These are phyloP conservation scores for Hirsutella thompsonii DNA, from an alignment of 2,329 filamentous ascomycete genomes.

Conservation along the genomic window DNA sequence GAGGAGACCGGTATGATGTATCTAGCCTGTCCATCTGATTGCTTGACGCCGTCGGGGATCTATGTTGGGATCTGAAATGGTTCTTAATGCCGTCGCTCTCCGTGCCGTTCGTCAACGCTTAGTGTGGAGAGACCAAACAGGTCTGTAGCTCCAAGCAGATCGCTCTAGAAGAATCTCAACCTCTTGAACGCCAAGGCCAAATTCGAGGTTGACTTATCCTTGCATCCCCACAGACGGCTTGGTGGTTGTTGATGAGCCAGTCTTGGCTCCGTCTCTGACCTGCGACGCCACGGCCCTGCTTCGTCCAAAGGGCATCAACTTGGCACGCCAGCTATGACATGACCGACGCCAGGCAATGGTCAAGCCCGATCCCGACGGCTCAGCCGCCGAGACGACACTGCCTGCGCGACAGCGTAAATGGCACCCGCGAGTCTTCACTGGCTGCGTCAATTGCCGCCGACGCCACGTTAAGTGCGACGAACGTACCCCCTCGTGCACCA, in stretches of 20 bases:
- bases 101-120: too few species aligned
- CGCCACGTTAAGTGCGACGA: conserved; percentile 18
- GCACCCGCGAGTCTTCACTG: conserved; percentile 26
- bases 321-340: conserved; percentile 1
- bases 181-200: too few species aligned
- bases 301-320: not conserved
- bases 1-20: not conserved
- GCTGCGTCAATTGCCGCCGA: conserved; percentile 24
- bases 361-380: conserved; percentile 5
- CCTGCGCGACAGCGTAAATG: conserved; percentile 12
- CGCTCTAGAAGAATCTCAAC: too few species aligned
- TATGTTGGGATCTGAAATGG: too few species aligned
- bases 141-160: too few species aligned
- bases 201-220: too few species aligned
- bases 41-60: too few species aligned
- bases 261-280: not conserved
- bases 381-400: conserved; percentile 1
- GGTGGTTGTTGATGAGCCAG: not conserved
- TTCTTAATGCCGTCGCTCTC: too few species aligned
- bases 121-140: too few species aligned
- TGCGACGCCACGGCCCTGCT: not conserved
- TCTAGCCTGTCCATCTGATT: too few species aligned
- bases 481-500: conserved; percentile 20
- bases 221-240: not conserved
- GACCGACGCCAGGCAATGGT: conserved; percentile 3